phyloP scores from a whole-genome alignment of 108 stramenopile genomes.

The Hondaea fermentalgiana region DNA sequence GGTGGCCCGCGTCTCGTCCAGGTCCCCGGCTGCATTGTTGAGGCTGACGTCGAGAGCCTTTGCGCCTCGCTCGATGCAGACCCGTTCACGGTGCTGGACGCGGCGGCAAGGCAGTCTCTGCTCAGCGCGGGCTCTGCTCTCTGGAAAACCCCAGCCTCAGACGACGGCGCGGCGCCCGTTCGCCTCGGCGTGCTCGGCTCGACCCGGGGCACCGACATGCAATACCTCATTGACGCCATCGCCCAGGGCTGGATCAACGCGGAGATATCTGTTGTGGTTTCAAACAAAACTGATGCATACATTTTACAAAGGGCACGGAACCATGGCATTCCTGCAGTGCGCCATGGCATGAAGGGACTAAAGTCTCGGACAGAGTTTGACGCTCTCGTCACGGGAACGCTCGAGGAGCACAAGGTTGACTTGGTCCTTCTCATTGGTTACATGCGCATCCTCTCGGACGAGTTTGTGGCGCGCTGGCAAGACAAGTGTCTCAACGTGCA shows the following conservation, averaged over 20 bases:
- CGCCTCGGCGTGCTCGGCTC: slow-evolving; percentile 86
- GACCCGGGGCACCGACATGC: slow-evolving; percentile 82
- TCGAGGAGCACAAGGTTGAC: slow-evolving; percentile 79
- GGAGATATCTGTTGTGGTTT: slow-evolving; percentile 78
- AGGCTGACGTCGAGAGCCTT: background rate
- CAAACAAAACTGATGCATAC: slow-evolving; percentile 66
- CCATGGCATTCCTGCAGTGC: slow-evolving; percentile 72
- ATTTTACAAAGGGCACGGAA: slow-evolving; percentile 79
- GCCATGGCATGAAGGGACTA: slow-evolving; percentile 63
- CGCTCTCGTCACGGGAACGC: slow-evolving; percentile 73
- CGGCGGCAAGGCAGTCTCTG: background rate
- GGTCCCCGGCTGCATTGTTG: background rate
- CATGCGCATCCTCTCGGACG: slow-evolving; percentile 90
- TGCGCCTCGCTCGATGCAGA: background rate
- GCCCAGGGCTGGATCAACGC: slow-evolving; percentile 66
- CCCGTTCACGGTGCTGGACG: background rate
- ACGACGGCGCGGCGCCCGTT: slow-evolving; percentile 48
- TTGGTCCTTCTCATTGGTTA: slow-evolving; percentile 91
- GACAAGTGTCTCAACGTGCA: slow-evolving; percentile 73
- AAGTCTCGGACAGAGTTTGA: slow-evolving; percentile 80
- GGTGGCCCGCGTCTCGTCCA: background rate
- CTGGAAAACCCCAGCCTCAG: background rate
- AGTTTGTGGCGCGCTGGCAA: slow-evolving; percentile 77
- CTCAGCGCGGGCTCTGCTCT: background rate
- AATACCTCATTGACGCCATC: slow-evolving; percentile 85